Percentiles rank a stretch among this genome's conserved stretches.
Conservation (phyloP, 108 stramenopile genomes). For the Skeletonema tropicum region DNA sequence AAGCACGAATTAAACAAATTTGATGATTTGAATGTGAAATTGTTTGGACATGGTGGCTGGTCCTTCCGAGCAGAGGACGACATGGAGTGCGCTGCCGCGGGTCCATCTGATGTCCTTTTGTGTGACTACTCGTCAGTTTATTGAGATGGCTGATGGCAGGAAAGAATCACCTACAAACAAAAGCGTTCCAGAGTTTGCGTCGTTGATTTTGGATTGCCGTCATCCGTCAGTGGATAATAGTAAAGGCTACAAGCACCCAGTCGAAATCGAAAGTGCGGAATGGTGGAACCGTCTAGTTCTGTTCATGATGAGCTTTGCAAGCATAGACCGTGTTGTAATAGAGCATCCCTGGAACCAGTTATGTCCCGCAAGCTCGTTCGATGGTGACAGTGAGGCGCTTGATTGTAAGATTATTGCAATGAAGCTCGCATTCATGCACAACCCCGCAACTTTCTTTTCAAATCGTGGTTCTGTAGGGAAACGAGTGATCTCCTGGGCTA, state of each 20-base stretch:
- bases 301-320: slow-evolving; percentile 21
- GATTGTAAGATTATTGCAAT: slow-evolving; percentile 31
- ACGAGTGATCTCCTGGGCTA: slow-evolving; percentile 55
- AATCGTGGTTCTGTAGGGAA: slow-evolving; percentile 32
- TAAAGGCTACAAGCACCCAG: background rate
- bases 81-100: background rate
- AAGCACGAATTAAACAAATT: slow-evolving; percentile 64
- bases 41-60: slow-evolving; percentile 6
- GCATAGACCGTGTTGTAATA: slow-evolving; percentile 34
- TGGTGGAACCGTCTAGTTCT: slow-evolving; percentile 38
- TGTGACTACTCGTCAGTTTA: slow-evolving; percentile 60
- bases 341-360: slow-evolving; percentile 21
- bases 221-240: slow-evolving; percentile 3
- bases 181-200: slow-evolving; percentile 16
- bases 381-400: background rate
- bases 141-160: slow-evolving; percentile 9
- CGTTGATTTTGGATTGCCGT: slow-evolving; percentile 43
- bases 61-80: background rate
- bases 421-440: slow-evolving; percentile 48
- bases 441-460: slow-evolving; percentile 36
- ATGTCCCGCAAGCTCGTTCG: slow-evolving; percentile 1
- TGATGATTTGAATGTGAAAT: slow-evolving; percentile 31
- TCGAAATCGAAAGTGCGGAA: slow-evolving; percentile 27
- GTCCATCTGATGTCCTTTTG: slow-evolving; percentile 53
- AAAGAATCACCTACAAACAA: background rate